phyloP scores from a whole-genome alignment of 116 monocot genomes.

The Iris pallida region DNA sequence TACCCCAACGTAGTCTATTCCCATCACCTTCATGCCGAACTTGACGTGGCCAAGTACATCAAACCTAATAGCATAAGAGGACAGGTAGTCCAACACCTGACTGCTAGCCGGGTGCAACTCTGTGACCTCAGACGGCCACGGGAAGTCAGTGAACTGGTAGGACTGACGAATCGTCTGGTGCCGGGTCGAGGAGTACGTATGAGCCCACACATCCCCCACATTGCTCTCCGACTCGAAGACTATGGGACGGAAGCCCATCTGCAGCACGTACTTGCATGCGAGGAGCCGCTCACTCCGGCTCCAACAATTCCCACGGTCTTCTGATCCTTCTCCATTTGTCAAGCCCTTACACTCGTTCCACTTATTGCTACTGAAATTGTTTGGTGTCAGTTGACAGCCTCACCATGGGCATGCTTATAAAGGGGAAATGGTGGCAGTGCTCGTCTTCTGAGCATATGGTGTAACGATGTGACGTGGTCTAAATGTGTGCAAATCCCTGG shows the following conservation, averaged over 20 bases:
- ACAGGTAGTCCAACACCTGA: slow-evolving; percentile 47
- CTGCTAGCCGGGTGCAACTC: slow-evolving; percentile 27
- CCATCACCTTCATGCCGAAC: slow-evolving; percentile 40
- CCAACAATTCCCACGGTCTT: slow-evolving; percentile 30
- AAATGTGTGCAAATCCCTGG: too few species aligned
- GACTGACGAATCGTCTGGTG: slow-evolving; percentile 31
- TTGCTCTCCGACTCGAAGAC: slow-evolving; percentile 44
- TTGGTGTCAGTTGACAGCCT: too few species aligned
- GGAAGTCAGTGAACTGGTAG: slow-evolving; percentile 61
- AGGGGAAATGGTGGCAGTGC: too few species aligned
- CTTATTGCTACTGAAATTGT: too few species aligned
- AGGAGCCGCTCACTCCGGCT: slow-evolving; percentile 63
- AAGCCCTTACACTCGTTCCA: too few species aligned
- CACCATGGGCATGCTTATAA: too few species aligned
- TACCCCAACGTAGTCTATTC: slow-evolving; percentile 45
- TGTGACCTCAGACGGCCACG: slow-evolving; percentile 49
- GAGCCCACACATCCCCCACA: slow-evolving; percentile 60
- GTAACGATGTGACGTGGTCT: too few species aligned
- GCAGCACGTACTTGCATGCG: slow-evolving; percentile 49
- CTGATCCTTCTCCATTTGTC: too few species aligned
- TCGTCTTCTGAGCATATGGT: too few species aligned
- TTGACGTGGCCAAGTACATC: slow-evolving; percentile 36
- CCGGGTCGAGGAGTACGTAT: slow-evolving; percentile 33
- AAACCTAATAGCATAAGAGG: slow-evolving; percentile 39
- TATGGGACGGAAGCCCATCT: slow-evolving; percentile 44